phyloP scores from a whole-genome alignment of 208 protist species.

The Leishmania guyanensis region DNA sequence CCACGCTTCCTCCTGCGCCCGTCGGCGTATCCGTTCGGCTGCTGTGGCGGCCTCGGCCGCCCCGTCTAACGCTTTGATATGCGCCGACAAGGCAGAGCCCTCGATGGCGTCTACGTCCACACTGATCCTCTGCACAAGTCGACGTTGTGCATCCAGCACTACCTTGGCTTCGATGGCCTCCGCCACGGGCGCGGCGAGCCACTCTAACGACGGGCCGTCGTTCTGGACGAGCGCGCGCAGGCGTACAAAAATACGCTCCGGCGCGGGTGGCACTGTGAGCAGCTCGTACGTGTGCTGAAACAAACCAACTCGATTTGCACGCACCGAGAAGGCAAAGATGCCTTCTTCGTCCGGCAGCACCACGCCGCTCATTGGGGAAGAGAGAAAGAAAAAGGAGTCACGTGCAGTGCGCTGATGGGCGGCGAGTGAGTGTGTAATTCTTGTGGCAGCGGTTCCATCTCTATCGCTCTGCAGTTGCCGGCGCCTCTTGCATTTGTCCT shows the following conservation, averaged over 20 bases:
- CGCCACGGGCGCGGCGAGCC: conserved; percentile 31
- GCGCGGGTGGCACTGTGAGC: conserved; percentile 75
- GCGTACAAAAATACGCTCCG: conserved; percentile 61
- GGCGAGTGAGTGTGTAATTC: conserved; percentile 49
- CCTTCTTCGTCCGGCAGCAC: conserved; percentile 61
- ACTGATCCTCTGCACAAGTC: conserved; percentile 45
- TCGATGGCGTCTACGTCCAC: conserved; percentile 42
- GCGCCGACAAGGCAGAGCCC: conserved; percentile 37
- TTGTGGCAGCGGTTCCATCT: not conserved
- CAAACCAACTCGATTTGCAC: conserved; percentile 46
- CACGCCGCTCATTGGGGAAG: conserved; percentile 71
- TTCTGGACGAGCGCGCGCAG: conserved; percentile 54
- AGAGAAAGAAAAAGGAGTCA: conserved; percentile 61
- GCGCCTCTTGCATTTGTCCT: not conserved
- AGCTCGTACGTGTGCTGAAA: conserved; percentile 75
- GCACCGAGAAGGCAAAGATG: conserved; percentile 72
- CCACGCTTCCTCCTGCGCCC: conserved; percentile 40
- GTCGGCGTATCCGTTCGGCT: conserved; percentile 20
- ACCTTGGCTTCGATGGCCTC: conserved; percentile 50
- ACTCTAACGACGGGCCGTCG: conserved; percentile 28
- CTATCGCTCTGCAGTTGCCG: not conserved
- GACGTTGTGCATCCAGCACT: conserved; percentile 41
- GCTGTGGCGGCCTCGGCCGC: conserved; percentile 16
- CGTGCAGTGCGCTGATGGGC: conserved; percentile 27
- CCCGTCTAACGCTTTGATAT: conserved; percentile 30